Conservation (phyloP, 2,329 filamentous ascomycete genomes). For the Chaetomiaceae sp. region DNA sequence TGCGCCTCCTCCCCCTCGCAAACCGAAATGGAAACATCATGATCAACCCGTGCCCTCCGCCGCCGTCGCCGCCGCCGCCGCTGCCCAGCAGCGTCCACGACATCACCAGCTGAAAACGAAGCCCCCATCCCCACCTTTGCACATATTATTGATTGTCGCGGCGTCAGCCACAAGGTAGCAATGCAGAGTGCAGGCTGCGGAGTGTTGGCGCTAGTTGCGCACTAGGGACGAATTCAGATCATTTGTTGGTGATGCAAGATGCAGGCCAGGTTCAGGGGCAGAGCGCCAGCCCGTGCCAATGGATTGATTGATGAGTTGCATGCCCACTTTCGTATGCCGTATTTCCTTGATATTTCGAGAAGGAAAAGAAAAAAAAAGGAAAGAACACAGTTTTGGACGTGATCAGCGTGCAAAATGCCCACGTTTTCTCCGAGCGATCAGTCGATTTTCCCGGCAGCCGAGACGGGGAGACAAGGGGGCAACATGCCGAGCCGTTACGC, state of each 20-base stretch:
- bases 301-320: not conserved
- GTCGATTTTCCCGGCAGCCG: too few species aligned
- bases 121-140: not conserved
- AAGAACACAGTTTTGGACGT: too few species aligned
- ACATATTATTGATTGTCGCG: not conserved
- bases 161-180: slow-evolving; percentile 10
- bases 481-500: not conserved
- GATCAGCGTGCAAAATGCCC: not conserved
- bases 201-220: not conserved
- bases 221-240: too few species aligned
- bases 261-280: not conserved
- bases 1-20: too few species aligned
- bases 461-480: too few species aligned
- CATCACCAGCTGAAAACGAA: not conserved
- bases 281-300: too few species aligned
- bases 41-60: too few species aligned
- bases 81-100: not conserved
- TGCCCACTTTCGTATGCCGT: too few species aligned
- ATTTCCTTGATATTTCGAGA: not conserved
- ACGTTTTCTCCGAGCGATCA: too few species aligned
- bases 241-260: not conserved
- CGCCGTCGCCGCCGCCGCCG: too few species aligned
- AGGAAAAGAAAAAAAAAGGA: not conserved
- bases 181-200: not conserved
- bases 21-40: too few species aligned